Percentiles rank a stretch among this genome's conserved stretches.
Conservation (phyloP, 148 eudicot genomes). For the Vaccinium corymbosum region DNA sequence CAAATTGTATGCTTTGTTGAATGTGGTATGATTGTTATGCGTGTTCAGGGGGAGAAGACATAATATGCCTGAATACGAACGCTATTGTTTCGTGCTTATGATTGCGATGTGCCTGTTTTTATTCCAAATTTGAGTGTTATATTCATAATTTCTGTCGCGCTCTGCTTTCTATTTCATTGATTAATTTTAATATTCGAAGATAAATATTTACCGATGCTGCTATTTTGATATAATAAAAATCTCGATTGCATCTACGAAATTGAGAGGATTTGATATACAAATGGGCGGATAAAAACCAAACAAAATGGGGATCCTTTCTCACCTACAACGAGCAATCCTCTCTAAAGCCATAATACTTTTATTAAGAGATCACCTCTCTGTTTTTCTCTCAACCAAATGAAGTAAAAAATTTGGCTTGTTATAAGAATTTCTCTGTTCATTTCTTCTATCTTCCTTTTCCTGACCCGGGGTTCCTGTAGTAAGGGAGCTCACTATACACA, state of each 20-base stretch:
- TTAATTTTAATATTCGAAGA: not conserved
- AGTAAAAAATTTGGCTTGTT: not conserved
- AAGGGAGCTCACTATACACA: too few relatives aligned
- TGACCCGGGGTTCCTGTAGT: too few relatives aligned
- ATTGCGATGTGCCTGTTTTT: not conserved
- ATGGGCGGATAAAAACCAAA: too few relatives aligned
- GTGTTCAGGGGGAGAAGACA: not conserved
- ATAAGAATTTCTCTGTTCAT: not conserved
- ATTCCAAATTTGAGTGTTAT: not conserved
- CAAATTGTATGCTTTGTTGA: slow-evolving; percentile 2
- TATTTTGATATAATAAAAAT: too few relatives aligned
- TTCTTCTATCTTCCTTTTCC: not conserved
- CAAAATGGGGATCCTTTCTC: too few relatives aligned
- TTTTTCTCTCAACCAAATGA: not conserved
- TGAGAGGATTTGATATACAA: too few relatives aligned
- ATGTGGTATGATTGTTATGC: not conserved
- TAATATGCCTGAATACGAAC: too few relatives aligned
- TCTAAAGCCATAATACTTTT: too few relatives aligned
- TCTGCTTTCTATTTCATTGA: not conserved
- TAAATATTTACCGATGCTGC: too few relatives aligned
- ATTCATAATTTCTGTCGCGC: not conserved
- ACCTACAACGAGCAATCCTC: too few relatives aligned
- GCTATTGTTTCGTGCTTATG: not conserved
- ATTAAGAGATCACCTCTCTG: not conserved
- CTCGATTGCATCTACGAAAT: too few relatives aligned